These are phyloP conservation scores for Sideroxylon spinosum DNA, from an alignment of 179 eudicot genomes.

Conservation along the genomic window DNA sequence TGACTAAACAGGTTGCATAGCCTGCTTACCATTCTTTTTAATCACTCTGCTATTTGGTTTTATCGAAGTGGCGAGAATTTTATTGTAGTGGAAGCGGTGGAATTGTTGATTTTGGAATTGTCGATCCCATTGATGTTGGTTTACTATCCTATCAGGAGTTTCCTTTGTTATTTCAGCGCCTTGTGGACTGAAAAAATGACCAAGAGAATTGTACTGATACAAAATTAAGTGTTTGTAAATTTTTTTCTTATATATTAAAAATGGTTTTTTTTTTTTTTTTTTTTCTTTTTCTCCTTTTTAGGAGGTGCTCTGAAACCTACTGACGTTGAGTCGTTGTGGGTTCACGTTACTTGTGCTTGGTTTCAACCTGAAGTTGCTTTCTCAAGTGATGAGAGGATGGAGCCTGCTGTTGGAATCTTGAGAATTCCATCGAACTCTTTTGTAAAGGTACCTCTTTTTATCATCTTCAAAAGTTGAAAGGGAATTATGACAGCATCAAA, in stretches of 20 bases:
- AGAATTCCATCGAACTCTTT: conserved; percentile 90
- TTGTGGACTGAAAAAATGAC: background rate
- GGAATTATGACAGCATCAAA: conserved; percentile 6
- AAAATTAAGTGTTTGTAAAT: background rate
- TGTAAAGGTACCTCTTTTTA: conserved; percentile 32
- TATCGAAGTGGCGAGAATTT: background rate
- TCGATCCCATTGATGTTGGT: background rate
- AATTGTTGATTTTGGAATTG: background rate
- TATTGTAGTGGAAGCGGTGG: background rate
- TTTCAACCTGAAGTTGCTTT: conserved; percentile 96
- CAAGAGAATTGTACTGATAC: background rate
- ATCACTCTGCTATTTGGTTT: no score
- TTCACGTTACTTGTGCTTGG: conserved; percentile 98
- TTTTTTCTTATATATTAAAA: background rate
- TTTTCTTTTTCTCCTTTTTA: conserved; percentile 10
- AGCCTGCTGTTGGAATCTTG: conserved; percentile 96
- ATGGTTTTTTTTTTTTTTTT: background rate
- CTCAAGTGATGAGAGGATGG: conserved; percentile 94
- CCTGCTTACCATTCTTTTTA: no score
- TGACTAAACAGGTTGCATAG: no score
- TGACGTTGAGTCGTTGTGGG: conserved; percentile 88
- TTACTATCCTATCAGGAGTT: background rate
- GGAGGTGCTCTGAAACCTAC: conserved; percentile 98
- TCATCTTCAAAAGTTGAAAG: background rate
- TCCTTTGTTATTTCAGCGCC: conserved; percentile 4